Percentiles rank a stretch among this genome's conserved stretches.
phyloP scores from a whole-genome alignment of 768 basidiomycete genomes.

The Boletus barrowsii region DNA sequence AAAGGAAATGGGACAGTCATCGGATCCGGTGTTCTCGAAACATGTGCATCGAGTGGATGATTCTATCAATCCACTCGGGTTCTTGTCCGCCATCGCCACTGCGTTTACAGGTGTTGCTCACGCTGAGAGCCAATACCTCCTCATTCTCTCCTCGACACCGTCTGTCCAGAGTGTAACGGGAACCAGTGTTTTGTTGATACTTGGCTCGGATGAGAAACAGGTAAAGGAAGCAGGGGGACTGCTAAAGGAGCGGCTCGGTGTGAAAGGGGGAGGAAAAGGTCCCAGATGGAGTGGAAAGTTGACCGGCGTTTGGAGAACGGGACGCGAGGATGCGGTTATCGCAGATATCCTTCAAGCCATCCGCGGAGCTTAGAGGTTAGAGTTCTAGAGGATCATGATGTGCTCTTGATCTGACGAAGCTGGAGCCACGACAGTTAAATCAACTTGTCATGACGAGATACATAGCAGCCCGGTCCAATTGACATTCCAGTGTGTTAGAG shows the following conservation, averaged over 20 bases:
- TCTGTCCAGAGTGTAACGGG: slow-evolving; percentile 50
- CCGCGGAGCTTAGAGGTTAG: slow-evolving; percentile 5
- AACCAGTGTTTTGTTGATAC: slow-evolving; percentile 54
- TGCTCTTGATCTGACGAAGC: too few species aligned
- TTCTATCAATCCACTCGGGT: slow-evolving; percentile 52
- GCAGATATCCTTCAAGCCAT: slow-evolving; percentile 17
- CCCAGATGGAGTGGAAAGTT: slow-evolving; percentile 74
- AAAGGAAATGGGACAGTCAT: slow-evolving; percentile 33
- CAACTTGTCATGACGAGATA: too few species aligned
- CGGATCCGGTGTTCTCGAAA: slow-evolving; percentile 36
- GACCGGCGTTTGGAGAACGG: slow-evolving; percentile 39
- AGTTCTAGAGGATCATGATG: too few species aligned
- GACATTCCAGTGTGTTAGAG: too few species aligned
- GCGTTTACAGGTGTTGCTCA: slow-evolving; percentile 35
- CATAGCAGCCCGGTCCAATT: too few species aligned
- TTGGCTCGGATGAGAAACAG: slow-evolving; percentile 56
- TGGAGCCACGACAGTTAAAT: too few species aligned
- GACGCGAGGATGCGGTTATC: slow-evolving; percentile 19
- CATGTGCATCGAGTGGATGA: slow-evolving; percentile 64
- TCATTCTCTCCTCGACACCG: slow-evolving; percentile 62
- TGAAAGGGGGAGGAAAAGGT: slow-evolving; percentile 81
- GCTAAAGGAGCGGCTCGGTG: slow-evolving; percentile 52
- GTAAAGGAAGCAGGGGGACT: slow-evolving; percentile 59
- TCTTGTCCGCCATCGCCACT: slow-evolving; percentile 56
- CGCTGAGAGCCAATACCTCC: slow-evolving; percentile 35